Evolutionary conservation across 345 rosid species (phyloP), one percentile per base, ranked within the genome.

Genomic region (Eucalyptus pauciflora): DNA sequence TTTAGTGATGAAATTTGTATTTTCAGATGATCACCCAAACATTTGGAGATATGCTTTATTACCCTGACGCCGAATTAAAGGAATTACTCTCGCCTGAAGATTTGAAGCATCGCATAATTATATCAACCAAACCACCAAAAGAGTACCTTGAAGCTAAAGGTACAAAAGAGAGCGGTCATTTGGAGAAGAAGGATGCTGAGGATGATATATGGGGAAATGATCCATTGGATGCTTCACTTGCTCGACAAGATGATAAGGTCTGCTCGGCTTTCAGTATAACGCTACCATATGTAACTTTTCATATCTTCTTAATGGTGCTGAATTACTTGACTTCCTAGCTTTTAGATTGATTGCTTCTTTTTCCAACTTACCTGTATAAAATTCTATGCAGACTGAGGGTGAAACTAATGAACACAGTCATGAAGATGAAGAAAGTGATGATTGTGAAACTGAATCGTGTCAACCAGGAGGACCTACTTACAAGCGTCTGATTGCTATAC

Each of bases 101-200:
- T 6, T 85, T 98, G 92, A 98, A 94, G 94, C 94, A 83, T 69
- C 94, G 93, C 60, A 86, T 98, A 85, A 95, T 98, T 88, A 93
- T 98, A 93, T 98, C 99, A 90, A 98, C 99, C 27, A 98, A 98
- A 89, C 99, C 98, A 58, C 99, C 99, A 29, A 98, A 95, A 89
- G 98, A 98, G 90, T 97, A 95, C 91, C 96, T 93, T 46, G 92
- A 94, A 91, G 91, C 94, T 54, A 93, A 92, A 91, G 92, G 91
- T 16, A 85, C 10, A 7, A 90, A 92, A 87, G 95, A 92, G 83
- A 92, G 92, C 80, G 95, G 92, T 64, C 92, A 89, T 51, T 93
- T 50, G 88, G 96, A 92, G 91, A 93, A 94, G 87, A 92, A 91
- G 86, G 79, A 86, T 87, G 46, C 92, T 85, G 93, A 91, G 76